phyloP scores from a whole-genome alignment of 2,329 filamentous ascomycete genomes.

The Ambrosiella xylebori region DNA sequence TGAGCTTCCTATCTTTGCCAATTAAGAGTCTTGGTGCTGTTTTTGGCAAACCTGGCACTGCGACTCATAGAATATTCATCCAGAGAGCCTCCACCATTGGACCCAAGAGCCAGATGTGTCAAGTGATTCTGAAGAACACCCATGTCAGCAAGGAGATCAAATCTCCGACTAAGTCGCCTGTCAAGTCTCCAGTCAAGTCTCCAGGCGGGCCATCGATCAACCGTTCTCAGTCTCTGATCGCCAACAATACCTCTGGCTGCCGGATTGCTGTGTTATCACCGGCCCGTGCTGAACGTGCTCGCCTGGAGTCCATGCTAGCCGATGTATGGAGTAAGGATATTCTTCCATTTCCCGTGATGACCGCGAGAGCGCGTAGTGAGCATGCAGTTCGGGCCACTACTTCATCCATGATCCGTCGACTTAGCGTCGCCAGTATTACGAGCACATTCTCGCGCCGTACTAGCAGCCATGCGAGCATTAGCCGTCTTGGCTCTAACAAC shows the following conservation, averaged over 20 bases:
- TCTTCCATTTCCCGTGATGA: constrained; percentile 72
- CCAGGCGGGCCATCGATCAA: constrained; percentile 40
- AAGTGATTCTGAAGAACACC: constrained; percentile 79
- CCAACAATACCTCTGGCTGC: constrained; percentile 23
- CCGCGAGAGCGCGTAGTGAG: constrained; percentile 44
- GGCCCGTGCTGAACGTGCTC: constrained; percentile 54
- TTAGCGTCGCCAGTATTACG: constrained; percentile 67
- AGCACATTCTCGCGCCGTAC: constrained; percentile 60
- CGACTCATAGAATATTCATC: constrained; percentile 56
- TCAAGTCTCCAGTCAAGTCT: constrained; percentile 27
- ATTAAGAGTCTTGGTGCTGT: constrained; percentile 60
- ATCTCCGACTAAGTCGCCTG: constrained; percentile 28
- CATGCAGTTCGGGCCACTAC: constrained; percentile 62
- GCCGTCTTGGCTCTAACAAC: constrained; percentile 14
- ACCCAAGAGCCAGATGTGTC: constrained; percentile 47
- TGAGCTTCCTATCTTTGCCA: constrained; percentile 48
- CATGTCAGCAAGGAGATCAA: constrained; percentile 44
- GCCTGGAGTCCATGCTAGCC: constrained; percentile 54
- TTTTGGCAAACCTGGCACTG: constrained; percentile 52
- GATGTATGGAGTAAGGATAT: constrained; percentile 74
- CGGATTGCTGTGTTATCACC: constrained; percentile 55
- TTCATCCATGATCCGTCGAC: constrained; percentile 71
- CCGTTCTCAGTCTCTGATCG: constrained; percentile 64
- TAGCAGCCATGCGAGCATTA: constrained; percentile 31
- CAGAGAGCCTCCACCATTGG: constrained; percentile 62